A percentile compares a stretch with the other conserved stretches of the same genome.
These are phyloP conservation scores for Dryas alaskensis DNA, from an alignment of 306 rosid species.

Conservation along the genomic window DNA sequence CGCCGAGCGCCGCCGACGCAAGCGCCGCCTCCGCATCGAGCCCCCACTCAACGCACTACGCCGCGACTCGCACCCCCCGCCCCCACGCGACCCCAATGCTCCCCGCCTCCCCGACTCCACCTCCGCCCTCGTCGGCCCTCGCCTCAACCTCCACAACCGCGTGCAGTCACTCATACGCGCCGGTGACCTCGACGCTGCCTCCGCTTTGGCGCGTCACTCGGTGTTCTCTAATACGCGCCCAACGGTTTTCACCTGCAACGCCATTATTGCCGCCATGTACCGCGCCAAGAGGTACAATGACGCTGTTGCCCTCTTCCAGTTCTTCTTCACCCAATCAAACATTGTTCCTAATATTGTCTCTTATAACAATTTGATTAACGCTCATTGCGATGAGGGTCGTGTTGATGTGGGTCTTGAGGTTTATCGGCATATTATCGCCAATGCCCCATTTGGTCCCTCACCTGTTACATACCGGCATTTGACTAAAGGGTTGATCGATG, in stretches of 20 bases:
- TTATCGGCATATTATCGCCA: slow-evolving; percentile 59
- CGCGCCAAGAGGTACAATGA: slow-evolving; percentile 71
- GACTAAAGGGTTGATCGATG: slow-evolving; percentile 70
- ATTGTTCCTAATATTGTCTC: slow-evolving; percentile 88
- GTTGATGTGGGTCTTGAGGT: slow-evolving; percentile 73
- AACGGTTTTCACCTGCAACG: slow-evolving; percentile 98
- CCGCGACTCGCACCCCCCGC: slow-evolving; percentile 49
- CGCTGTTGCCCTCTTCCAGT: slow-evolving; percentile 72
- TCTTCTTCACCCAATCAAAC: slow-evolving; percentile 76
- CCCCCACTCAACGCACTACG: slow-evolving; percentile 86
- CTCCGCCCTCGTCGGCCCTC: slow-evolving; percentile 71
- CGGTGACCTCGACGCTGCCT: slow-evolving; percentile 82
- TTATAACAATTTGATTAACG: slow-evolving; percentile 72
- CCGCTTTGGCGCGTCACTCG: slow-evolving; percentile 71
- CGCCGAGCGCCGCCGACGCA: slow-evolving; percentile 86
- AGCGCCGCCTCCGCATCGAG: slow-evolving; percentile 87
- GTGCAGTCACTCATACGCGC: slow-evolving; percentile 95
- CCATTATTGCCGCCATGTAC: slow-evolving; percentile 90
- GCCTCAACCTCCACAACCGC: slow-evolving; percentile 85
- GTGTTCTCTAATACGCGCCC: slow-evolving; percentile 87
- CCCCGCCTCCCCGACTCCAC: slow-evolving; percentile 91
- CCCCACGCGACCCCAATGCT: slow-evolving; percentile 73
- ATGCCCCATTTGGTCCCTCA: slow-evolving; percentile 82
- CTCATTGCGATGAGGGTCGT: slow-evolving; percentile 84
- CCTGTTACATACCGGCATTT: slow-evolving; percentile 76